phyloP scores from a whole-genome alignment of 1,284 basidiomycete genomes.

The Grifola frondosa region DNA sequence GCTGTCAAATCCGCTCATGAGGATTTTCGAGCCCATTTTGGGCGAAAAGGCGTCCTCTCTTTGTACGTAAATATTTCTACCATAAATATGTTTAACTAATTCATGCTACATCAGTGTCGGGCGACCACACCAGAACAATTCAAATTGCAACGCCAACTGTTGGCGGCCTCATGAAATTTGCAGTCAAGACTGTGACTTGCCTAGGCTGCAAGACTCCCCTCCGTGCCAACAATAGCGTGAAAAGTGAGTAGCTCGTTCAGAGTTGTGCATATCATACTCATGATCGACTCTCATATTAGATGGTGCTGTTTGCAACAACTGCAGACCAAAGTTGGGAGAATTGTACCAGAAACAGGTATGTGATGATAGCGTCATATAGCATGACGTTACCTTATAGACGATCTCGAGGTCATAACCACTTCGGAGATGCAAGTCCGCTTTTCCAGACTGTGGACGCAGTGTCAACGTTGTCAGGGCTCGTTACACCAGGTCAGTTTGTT shows the following conservation, averaged over 20 bases:
- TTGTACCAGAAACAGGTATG: constrained; percentile 87
- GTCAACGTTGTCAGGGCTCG: constrained; percentile 94
- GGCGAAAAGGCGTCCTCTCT: constrained; percentile 86
- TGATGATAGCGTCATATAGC: not conserved
- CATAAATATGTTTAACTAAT: not conserved
- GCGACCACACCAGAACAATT: constrained; percentile 91
- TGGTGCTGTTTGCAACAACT: constrained; percentile 92
- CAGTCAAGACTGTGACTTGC: constrained; percentile 91
- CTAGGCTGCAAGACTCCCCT: constrained; percentile 91
- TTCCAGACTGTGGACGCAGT: constrained; percentile 94
- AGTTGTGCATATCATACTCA: not conserved
- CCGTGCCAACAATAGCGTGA: constrained; percentile 64
- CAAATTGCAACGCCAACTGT: constrained; percentile 93
- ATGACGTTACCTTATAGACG: not conserved
- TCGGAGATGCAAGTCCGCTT: constrained; percentile 87
- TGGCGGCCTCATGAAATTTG: constrained; percentile 96
- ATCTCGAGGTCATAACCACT: constrained; percentile 48
- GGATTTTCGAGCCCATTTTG: constrained; percentile 96
- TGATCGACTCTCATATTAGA: constrained; percentile 44
- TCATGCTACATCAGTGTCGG: constrained; percentile 63
- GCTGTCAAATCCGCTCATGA: constrained; percentile 90
- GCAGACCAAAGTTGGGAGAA: constrained; percentile 79
- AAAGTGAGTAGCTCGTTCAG: constrained; percentile 48
- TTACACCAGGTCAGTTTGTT: constrained; percentile 73
- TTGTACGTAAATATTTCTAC: constrained; percentile 48